Evolutionary conservation across 2,329 filamentous ascomycete species (phyloP), one percentile per base, ranked within the genome.

Genomic region (Aspergillus oerlinghausenensis): DNA sequence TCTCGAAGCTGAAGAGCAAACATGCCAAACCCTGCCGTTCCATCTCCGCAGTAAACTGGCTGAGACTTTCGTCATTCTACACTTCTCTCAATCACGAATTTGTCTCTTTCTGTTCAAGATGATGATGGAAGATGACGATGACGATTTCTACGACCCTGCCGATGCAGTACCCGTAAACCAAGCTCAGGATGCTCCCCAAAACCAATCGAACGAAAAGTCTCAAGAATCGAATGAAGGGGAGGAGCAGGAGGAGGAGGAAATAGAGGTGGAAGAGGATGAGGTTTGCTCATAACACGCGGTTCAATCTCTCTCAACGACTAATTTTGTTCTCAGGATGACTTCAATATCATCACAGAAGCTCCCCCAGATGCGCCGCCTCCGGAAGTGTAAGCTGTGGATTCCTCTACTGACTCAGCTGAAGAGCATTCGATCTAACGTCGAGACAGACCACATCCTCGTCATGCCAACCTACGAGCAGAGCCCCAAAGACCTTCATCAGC

Each of bases 261-360:
- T 70, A 55, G 74, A 75, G 51, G 73, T 72, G 42, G 71, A 76
- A 56, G 75, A 75, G 49, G 67, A 74, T 48, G 68, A 70, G 48
- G 67, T 69, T 57, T 17, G 59, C 35, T 55, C 29, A 19, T 9
- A 51, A 47, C 14, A 17, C 42, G 53, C 42, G 48, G 54, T 17
- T 55, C 26, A 19, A 7, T 32, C 45, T 19, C 19, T 19, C 17
- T 11, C 21, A 17, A 56, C 60, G 38, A 50, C 57, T 64, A 50
- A 66, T 64, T 26, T 25, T 26, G 25, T 26, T 7, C 25, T 26
- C 57, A 79, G 77, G 77, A 79, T 60, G 77, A 79, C 45, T 77
- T 79, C 60, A 77, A 79, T 62, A 79, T 79, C 55, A 79, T 79
- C 53, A 79, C 77, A 58, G 77, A 79, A 62, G 75, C 73, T 32